phyloP scores from a whole-genome alignment of 768 basidiomycete species.

The Galerina marginata region DNA sequence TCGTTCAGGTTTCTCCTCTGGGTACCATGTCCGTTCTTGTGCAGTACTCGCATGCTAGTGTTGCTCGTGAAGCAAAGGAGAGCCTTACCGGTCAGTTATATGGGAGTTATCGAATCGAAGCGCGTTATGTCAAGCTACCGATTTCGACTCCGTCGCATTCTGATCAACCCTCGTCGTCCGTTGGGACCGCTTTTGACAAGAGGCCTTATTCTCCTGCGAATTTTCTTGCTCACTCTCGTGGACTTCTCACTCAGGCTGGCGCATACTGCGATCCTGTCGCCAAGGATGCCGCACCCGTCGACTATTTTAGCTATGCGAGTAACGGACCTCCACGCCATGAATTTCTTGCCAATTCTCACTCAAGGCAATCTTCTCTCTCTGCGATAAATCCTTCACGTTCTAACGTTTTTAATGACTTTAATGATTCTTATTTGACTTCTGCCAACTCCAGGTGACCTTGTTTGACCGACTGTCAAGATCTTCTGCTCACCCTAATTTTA shows the following conservation, averaged over 20 bases:
- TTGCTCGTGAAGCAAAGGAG: slow-evolving; percentile 70
- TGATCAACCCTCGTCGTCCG: neutral
- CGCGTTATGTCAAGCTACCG: slow-evolving; percentile 35
- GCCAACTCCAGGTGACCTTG: slow-evolving; percentile 3
- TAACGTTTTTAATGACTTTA: slow-evolving; percentile 16
- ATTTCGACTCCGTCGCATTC: slow-evolving; percentile 7
- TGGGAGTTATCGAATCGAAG: slow-evolving; percentile 47
- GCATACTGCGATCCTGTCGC: neutral
- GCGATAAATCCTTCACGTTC: slow-evolving; percentile 14
- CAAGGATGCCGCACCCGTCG: neutral
- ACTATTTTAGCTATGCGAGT: neutral
- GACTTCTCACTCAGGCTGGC: neutral
- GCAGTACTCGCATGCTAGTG: slow-evolving; percentile 59
- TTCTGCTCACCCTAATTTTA: neutral
- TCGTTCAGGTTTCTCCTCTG: slow-evolving; percentile 43
- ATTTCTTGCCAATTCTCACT: neutral
- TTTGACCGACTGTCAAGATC: neutral
- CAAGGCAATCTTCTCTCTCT: slow-evolving; percentile 19
- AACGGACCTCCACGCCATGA: neutral
- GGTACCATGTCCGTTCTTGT: slow-evolving; percentile 62
- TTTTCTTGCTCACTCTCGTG: neutral
- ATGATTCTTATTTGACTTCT: neutral
- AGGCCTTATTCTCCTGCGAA: slow-evolving; percentile 1
- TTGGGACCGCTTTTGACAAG: slow-evolving; percentile 6
- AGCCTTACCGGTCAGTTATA: slow-evolving; percentile 68